These are phyloP conservation scores for Ogataea hybrid DNA, from an alignment of 1,139 yeast species.

Conservation along the genomic window DNA sequence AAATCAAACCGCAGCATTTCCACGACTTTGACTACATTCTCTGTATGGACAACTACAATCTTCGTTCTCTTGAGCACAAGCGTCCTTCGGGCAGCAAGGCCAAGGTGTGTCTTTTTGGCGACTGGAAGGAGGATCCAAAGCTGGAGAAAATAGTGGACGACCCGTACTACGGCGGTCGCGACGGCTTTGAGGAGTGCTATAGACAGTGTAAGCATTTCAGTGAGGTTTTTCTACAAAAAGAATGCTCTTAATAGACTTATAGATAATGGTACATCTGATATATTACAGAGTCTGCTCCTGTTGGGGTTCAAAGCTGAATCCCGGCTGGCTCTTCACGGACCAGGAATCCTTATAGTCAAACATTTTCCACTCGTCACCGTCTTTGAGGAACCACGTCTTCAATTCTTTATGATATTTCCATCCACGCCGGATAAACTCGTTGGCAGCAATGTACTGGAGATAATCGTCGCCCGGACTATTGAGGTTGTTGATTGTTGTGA, in stretches of 20 bases:
- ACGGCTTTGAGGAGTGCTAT: conserved; percentile 80
- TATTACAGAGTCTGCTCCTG: conserved; percentile 9
- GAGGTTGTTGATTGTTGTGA: conserved; percentile 23
- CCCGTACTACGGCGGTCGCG: conserved; percentile 87
- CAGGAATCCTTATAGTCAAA: conserved; percentile 91
- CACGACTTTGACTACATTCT: conserved; percentile 73
- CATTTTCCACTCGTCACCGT: conserved; percentile 64
- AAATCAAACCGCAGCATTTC: conserved; percentile 58
- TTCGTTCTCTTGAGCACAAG: conserved; percentile 54
- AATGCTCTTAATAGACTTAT: conserved; percentile 28
- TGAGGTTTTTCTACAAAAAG: conserved; percentile 57
- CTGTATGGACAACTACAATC: conserved; percentile 80
- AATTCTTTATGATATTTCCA: conserved; percentile 83
- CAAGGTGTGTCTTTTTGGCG: conserved; percentile 67
- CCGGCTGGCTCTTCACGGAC: conserved; percentile 78
- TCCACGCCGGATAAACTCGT: conserved; percentile 75
- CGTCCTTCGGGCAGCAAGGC: conserved; percentile 56
- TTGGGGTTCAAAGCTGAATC: conserved; percentile 52
- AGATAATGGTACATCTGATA: background rate
- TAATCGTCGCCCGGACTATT: conserved; percentile 50
- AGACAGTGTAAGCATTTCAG: conserved; percentile 73
- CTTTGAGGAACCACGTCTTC: conserved; percentile 75
- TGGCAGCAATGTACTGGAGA: conserved; percentile 79
- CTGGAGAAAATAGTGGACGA: conserved; percentile 68
- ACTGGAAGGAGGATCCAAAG: conserved; percentile 56